These are phyloP conservation scores for Austroboletus niveus DNA, from an alignment of 1,284 basidiomycete species.

Conservation along the genomic window DNA sequence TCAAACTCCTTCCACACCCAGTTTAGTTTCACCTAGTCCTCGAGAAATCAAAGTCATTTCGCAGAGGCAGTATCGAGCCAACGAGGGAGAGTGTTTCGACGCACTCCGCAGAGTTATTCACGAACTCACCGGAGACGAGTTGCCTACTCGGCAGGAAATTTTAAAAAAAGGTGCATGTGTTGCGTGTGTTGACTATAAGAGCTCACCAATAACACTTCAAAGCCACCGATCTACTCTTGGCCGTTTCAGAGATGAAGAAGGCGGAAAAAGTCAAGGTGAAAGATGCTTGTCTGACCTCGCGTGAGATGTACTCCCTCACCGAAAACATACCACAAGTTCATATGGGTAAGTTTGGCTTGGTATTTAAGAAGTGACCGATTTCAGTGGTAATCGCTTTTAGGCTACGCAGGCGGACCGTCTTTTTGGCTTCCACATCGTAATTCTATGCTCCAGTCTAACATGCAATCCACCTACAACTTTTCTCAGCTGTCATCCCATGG, in stretches of 20 bases:
- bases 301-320: background rate
- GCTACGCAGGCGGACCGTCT: background rate
- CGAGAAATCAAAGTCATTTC: constrained; percentile 9
- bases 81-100: constrained; percentile 16
- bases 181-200: background rate
- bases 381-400: background rate
- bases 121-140: constrained; percentile 15
- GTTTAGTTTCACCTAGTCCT: background rate
- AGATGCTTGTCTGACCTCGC: background rate
- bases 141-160: constrained; percentile 19
- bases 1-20: background rate
- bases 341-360: constrained; percentile 7
- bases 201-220: background rate
- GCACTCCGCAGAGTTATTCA: constrained; percentile 12
- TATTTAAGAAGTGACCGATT: background rate
- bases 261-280: background rate
- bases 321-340: background rate
- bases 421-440: background rate
- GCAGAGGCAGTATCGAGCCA: constrained; percentile 24
- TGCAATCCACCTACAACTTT: background rate
- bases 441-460: background rate
- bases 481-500: background rate
- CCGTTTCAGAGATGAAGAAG: background rate
- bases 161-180: constrained; percentile 18
- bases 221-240: constrained; percentile 16